Evolutionary conservation across 345 rosid species (phyloP).

Genomic region (Abelmoschus esculentus): DNA sequence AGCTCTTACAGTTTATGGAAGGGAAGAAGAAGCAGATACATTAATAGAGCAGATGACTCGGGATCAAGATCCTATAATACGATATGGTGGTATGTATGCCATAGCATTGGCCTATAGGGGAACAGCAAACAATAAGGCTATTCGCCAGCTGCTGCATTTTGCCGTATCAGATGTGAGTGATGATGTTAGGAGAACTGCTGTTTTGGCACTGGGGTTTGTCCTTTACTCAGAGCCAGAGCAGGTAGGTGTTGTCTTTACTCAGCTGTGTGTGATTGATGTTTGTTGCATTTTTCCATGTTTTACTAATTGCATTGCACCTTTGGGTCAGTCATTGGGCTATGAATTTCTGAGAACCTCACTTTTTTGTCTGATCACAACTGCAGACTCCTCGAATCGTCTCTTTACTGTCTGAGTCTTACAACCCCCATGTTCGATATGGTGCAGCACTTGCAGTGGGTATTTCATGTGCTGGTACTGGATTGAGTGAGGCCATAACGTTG

Average conservation of each 20-base stretch:
- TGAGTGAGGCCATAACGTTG: slow-evolving; percentile 98
- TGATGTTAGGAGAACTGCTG: slow-evolving; percentile 90
- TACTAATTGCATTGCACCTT: neutral
- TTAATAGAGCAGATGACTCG: slow-evolving; percentile 48
- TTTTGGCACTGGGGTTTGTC: slow-evolving; percentile 97
- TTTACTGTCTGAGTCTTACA: slow-evolving; percentile 82
- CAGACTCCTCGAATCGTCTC: slow-evolving; percentile 99
- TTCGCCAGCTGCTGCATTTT: slow-evolving; percentile 95
- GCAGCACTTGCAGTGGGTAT: slow-evolving; percentile 99
- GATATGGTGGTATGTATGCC: slow-evolving; percentile 5
- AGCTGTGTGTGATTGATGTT: neutral
- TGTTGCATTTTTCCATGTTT: neutral
- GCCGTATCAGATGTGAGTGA: slow-evolving; percentile 99
- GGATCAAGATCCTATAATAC: slow-evolving; percentile 1
- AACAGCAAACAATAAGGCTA: slow-evolving; percentile 97
- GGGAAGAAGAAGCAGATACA: slow-evolving; percentile 99
- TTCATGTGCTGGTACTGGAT: slow-evolving; percentile 98
- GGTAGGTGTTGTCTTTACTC: slow-evolving; percentile 30
- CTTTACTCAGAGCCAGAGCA: slow-evolving; percentile 96
- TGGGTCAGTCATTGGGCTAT: neutral
- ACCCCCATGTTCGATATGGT: slow-evolving; percentile 98
- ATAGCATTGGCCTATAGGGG: slow-evolving; percentile 96
- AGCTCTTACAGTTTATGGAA: slow-evolving; percentile 95
- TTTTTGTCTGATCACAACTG: slow-evolving; percentile 15
- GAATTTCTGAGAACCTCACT: slow-evolving; percentile 11